Conservation (phyloP, 2,329 filamentous ascomycete species). For the Clarireedia homoeocarpa region DNA sequence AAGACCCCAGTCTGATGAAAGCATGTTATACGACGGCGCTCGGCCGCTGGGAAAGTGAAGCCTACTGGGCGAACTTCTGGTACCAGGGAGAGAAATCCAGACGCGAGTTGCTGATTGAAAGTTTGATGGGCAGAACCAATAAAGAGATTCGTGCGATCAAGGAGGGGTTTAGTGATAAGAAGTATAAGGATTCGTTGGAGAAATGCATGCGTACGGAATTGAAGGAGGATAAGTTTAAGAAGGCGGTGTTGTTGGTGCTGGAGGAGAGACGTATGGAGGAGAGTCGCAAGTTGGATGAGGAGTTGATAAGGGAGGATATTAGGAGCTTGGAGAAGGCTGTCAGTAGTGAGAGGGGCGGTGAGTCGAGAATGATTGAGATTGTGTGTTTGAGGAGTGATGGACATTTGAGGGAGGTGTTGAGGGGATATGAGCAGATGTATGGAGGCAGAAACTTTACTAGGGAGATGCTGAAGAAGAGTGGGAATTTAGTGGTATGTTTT, state of each 20-base stretch:
- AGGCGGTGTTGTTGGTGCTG: slow-evolving; percentile 73
- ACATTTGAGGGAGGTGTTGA: slow-evolving; percentile 74
- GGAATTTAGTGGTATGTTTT: slow-evolving; percentile 78
- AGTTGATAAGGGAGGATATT: slow-evolving; percentile 64
- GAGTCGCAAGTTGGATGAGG: slow-evolving; percentile 20
- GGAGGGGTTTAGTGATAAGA: slow-evolving; percentile 81
- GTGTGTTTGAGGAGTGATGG: slow-evolving; percentile 72
- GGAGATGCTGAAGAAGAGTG: slow-evolving; percentile 80
- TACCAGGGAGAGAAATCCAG: slow-evolving; percentile 82
- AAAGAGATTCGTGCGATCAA: slow-evolving; percentile 84
- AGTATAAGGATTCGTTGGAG: slow-evolving; percentile 73
- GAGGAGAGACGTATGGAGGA: slow-evolving; percentile 83
- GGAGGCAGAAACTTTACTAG: slow-evolving; percentile 70
- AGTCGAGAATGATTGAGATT: slow-evolving; percentile 79
- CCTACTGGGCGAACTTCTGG: slow-evolving; percentile 98
- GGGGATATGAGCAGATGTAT: slow-evolving; percentile 66
- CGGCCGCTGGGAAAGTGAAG: slow-evolving; percentile 85
- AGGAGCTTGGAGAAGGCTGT: slow-evolving; percentile 61
- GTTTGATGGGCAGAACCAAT: slow-evolving; percentile 83
- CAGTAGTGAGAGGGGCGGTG: slow-evolving; percentile 70
- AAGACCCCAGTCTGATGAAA: slow-evolving; percentile 74
- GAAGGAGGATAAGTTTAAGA: slow-evolving; percentile 93
- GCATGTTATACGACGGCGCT: slow-evolving; percentile 84
- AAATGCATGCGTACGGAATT: slow-evolving; percentile 89
- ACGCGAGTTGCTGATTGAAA: slow-evolving; percentile 85